Conservation (phyloP, 208 protist genomes). For the Leishmania braziliensis region DNA sequence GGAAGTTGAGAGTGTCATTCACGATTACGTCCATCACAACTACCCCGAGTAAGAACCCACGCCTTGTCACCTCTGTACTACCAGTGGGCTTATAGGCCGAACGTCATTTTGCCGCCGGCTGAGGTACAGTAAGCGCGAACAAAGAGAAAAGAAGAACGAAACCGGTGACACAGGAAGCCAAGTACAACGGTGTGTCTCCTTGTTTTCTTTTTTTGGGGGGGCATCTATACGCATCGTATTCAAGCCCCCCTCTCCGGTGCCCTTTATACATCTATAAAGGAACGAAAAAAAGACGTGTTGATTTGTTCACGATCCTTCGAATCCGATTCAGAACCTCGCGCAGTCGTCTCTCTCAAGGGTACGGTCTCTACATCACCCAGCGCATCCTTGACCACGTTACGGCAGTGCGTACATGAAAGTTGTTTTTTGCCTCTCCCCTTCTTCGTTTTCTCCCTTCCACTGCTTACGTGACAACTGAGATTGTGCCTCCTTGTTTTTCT, state of each 20-base stretch:
- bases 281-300: background rate
- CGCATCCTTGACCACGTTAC: background rate
- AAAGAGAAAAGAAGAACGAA: background rate
- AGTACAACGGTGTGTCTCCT: background rate
- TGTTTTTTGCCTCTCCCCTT: background rate
- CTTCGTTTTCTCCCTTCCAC: conserved; percentile 2
- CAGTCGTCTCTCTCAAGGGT: background rate
- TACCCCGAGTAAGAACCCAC: background rate
- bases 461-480: conserved; percentile 3
- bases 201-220: background rate
- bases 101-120: background rate
- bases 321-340: background rate
- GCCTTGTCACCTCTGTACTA: background rate
- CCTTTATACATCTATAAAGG: background rate
- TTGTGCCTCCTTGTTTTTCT: background rate
- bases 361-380: background rate
- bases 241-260: background rate
- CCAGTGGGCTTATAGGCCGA: background rate
- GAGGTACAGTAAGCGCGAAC: background rate
- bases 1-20: background rate
- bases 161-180: background rate
- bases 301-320: background rate
- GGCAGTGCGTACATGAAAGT: background rate
- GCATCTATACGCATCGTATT: conserved; percentile 2
- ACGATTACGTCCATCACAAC: background rate